Evolutionary conservation across 2,329 filamentous ascomycete species (phyloP), one percentile per base, ranked within the genome.

Genomic region (Leptosphaerulina australis): DNA sequence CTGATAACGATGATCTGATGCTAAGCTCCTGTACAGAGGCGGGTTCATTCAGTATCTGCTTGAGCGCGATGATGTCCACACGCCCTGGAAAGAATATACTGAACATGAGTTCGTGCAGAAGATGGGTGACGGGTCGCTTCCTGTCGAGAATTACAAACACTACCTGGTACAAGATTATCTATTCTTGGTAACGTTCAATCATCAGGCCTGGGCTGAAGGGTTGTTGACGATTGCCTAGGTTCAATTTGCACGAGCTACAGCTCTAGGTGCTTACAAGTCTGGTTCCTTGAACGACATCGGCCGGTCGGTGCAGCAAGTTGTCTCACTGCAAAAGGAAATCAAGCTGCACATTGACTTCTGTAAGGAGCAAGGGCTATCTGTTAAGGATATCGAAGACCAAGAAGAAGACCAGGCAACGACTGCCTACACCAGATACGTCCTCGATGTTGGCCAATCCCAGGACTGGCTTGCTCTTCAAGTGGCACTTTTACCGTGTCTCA

Each of bases 111-210:
- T 97, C 66, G 89, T 96, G 31, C 78, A 86, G 64, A 83, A 82
- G 11, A 78, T 97, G 66, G 91, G 88, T 0, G 80, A 87, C 50
- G 91, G 91, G 0, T 87, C 83, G 6, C 77, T 97, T 15, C 87
- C 89, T 0, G 62, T 88, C 1, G 83, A 88, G 33, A 87, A 85
- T 0, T 97, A 96, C 78, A 94, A 91, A 71, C 82, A 88, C 29
- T 97, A 97, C 69, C 83, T 97, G 47, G 81, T 94, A 8, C 93
- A 97, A 64, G 93, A 97, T 66, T 97, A 97, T 65, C 79, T 96
- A 4, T 97, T 94, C 66, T 76, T 97, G 33, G 88, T 94, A 63
- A 31, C 79, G n/a, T 12, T 15, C 6, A 14, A 2, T 8, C 8
- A 4, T 3, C 11, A 9, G 5, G 20, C 28, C 15, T 18, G n/a